Percentiles rank a stretch among this genome's conserved stretches.
Evolutionary conservation across 805 yeast genomes (phyloP).

Genomic region (Kockiozyma suomiensis): DNA sequence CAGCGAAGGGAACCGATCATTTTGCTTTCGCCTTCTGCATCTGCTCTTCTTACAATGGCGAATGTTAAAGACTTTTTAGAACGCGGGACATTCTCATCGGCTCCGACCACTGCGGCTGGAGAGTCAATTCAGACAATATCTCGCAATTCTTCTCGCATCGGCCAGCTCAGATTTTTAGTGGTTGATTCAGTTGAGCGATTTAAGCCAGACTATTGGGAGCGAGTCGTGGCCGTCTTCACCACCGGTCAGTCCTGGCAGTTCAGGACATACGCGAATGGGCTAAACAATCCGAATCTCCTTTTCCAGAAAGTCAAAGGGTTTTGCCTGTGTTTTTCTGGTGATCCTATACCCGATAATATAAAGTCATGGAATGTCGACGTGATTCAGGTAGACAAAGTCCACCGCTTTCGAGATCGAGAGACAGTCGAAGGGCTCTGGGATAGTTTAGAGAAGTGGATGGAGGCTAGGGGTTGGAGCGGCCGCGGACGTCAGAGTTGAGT

Average conservation of each 20-base stretch:
- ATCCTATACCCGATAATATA: constrained; percentile 71
- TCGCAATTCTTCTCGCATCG: constrained; percentile 58
- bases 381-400: constrained; percentile 64
- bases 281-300: constrained; percentile 74
- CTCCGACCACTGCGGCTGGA: constrained; percentile 37
- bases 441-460: constrained; percentile 71
- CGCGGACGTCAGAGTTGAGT: constrained; percentile 6
- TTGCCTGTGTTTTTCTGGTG: constrained; percentile 74
- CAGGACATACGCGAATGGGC: constrained; percentile 65
- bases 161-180: constrained; percentile 68
- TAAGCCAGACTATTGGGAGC: constrained; percentile 97
- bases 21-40: constrained; percentile 76
- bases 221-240: constrained; percentile 92
- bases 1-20: constrained; percentile 63
- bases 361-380: constrained; percentile 87
- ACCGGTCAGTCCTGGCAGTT: constrained; percentile 99
- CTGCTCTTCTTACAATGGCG: constrained; percentile 64
- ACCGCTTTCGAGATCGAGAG: constrained; percentile 86
- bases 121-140: constrained; percentile 52
- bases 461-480: constrained; percentile 59
- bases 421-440: constrained; percentile 86
- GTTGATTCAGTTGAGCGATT: constrained; percentile 87
- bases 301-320: constrained; percentile 86
- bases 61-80: constrained; percentile 73
- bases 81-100: constrained; percentile 66